A percentile compares a stretch with the other conserved stretches of the same genome.
Evolutionary conservation across 805 yeast species (phyloP).

Genomic region (Myxozyma monticola): DNA sequence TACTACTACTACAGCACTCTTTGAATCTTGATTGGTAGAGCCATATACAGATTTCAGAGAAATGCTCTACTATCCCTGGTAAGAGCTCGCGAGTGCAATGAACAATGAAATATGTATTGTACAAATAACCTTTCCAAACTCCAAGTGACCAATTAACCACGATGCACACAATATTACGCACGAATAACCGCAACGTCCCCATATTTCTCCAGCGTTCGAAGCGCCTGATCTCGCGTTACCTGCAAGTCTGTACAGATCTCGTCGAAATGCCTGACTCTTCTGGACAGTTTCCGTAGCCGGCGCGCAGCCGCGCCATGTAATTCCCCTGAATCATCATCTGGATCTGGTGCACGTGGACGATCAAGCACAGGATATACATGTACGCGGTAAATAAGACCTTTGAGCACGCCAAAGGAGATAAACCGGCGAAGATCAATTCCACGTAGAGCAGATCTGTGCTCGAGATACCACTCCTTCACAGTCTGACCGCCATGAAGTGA

Average conservation of each 20-base stretch:
- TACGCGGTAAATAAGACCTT: slow-evolving; percentile 80
- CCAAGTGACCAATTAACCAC: too few relatives aligned
- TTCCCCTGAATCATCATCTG: slow-evolving; percentile 1
- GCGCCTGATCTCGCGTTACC: slow-evolving; percentile 17
- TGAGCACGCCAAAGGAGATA: slow-evolving; percentile 79
- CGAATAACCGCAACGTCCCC: slow-evolving; percentile 23
- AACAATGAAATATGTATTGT: too few relatives aligned
- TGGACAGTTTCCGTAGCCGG: slow-evolving; percentile 7
- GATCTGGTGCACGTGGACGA: background rate
- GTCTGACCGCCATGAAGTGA: slow-evolving; percentile 76
- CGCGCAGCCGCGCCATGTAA: background rate
- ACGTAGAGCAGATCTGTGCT: slow-evolving; percentile 56
- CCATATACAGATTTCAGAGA: too few relatives aligned
- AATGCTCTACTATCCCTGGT: too few relatives aligned
- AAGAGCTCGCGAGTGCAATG: too few relatives aligned
- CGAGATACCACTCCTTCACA: slow-evolving; percentile 77
- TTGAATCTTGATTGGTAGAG: too few relatives aligned
- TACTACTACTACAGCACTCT: too few relatives aligned
- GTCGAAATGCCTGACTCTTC: slow-evolving; percentile 35
- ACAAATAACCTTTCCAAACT: too few relatives aligned
- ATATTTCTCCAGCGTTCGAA: slow-evolving; percentile 10
- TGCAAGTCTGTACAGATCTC: slow-evolving; percentile 67
- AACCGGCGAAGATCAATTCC: slow-evolving; percentile 82
- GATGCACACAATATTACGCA: slow-evolving; percentile 11
- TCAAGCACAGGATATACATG: slow-evolving; percentile 68